These are phyloP conservation scores for Trichomonascaceae sp. DNA, from an alignment of 1,139 yeast genomes.

Conservation along the genomic window DNA sequence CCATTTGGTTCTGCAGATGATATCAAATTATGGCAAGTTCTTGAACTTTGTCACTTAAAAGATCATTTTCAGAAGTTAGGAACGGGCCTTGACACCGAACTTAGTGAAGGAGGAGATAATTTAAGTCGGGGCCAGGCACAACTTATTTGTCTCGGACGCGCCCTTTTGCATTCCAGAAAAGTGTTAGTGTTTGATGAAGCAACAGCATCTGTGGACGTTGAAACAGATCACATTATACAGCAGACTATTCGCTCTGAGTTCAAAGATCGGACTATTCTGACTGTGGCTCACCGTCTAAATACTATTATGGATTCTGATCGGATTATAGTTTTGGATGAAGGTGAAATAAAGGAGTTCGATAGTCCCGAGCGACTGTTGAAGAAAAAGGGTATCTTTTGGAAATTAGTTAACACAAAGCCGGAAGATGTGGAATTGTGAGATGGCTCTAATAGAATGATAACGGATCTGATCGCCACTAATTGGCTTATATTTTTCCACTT, in stretches of 20 bases:
- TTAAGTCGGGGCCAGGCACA: constrained; percentile 76
- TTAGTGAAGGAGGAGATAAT: constrained; percentile 67
- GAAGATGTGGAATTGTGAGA: neutral
- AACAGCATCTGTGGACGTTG: constrained; percentile 78
- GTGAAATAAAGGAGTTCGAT: constrained; percentile 65
- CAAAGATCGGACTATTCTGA: constrained; percentile 59
- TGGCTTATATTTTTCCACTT: neutral
- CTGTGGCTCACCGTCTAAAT: constrained; percentile 79
- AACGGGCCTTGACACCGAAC: constrained; percentile 34
- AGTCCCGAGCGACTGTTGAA: constrained; percentile 47
- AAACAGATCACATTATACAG: constrained; percentile 70
- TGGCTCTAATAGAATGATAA: neutral
- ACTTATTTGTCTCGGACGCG: constrained; percentile 68
- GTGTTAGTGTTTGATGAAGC: constrained; percentile 75
- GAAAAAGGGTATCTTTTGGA: constrained; percentile 41
- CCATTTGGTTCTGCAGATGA: constrained; percentile 50
- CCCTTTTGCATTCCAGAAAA: constrained; percentile 54
- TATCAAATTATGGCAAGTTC: constrained; percentile 56
- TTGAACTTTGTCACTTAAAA: constrained; percentile 79
- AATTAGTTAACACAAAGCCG: neutral
- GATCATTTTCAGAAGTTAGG: constrained; percentile 59
- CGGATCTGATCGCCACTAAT: neutral
- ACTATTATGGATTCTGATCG: constrained; percentile 76
- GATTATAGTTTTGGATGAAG: constrained; percentile 62
- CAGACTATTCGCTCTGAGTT: constrained; percentile 64